Base-by-base conservation (phyloP, 2,329 filamentous ascomycete species). In the Aureobasidium uvarum region DNA sequence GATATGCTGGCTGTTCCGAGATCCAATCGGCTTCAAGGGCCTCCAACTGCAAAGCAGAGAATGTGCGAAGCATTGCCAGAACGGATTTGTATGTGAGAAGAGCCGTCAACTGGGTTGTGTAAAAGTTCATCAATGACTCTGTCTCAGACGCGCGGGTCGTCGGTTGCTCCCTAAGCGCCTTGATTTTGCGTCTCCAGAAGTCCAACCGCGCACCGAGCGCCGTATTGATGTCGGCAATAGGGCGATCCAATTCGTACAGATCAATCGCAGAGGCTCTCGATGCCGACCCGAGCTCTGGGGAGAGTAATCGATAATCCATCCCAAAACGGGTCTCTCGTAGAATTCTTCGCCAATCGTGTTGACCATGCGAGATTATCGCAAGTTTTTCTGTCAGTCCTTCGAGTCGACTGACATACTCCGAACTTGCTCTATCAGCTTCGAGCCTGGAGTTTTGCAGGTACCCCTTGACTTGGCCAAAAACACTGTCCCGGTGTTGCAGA, bases 281-380 rank as follows among this genome's bases (percentile, higher is more conserved):
- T 20, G 25, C 41, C 16, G 56, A 43, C 1, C 18, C 18, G 11
- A 20, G n/a, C 39, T 60, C 56, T 23, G 56, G 56, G 16, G 56
- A 60, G 1, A 2, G 3, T 10, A 5, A 25, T 20, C 13, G 13
- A 10, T 48, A 25, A 45, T 54, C 36, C 48, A 63, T 20, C 2
- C 23, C 33, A 20, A 39, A 62, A 6, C 58, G 58, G 11, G 11
- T 62, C 7, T 13, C 41, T 20, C 58, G 33, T 4, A 62, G 10
- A 33, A 51, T 1, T 33, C 58, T 31, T 50, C 58, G 58, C 25
- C 38, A 46, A 20, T 51, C 45, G 38, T 62, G 58, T 51, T 62
- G 58, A 20, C 23, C 8, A 2, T 25, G 20, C 8, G 20, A 4
- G 10, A 58, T n/a, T 31, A 25, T 16, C 8, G 31, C 31, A 41